Conservation (phyloP, 1,284 basidiomycete species). For the Cryptococcus sp. region DNA sequence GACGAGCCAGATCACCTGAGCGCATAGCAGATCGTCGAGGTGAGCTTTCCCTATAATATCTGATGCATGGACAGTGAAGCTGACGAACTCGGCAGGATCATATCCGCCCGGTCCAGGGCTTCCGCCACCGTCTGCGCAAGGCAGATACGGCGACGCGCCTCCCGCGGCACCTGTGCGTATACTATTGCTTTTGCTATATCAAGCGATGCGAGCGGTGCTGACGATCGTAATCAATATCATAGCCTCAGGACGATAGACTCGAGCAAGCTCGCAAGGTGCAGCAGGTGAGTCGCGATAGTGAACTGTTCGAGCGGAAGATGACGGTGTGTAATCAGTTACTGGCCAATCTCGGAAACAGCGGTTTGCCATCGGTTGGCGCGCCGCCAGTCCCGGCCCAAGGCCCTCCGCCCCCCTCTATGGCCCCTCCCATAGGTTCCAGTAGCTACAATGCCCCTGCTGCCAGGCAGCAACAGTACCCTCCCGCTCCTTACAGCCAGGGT, state of each 20-base stretch:
- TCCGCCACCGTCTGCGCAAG: slow-evolving; percentile 2
- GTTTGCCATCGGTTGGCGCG: not conserved
- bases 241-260: slow-evolving; percentile 33
- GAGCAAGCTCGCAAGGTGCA: slow-evolving; percentile 45
- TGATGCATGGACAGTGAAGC: not conserved
- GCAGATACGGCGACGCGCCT: not conserved
- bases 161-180: not conserved
- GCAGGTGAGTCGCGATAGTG: slow-evolving; percentile 13
- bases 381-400: slow-evolving; percentile 4
- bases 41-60: slow-evolving; percentile 6
- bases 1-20: slow-evolving; percentile 9
- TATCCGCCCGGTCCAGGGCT: not conserved
- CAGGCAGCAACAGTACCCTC: not conserved
- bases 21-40: slow-evolving; percentile 12
- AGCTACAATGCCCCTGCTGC: not conserved
- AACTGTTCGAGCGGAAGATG: not conserved
- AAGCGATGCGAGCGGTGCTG: slow-evolving; percentile 1
- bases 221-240: not conserved
- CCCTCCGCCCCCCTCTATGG: not conserved
- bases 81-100: not conserved
- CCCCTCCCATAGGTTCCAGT: not conserved
- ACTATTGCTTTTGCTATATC: slow-evolving; percentile 7
- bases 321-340: not conserved
- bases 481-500: not conserved
- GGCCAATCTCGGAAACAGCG: not conserved